Base-by-base conservation (phyloP, 352 stramenopile species). In the Saprolegnia diclina region DNA sequence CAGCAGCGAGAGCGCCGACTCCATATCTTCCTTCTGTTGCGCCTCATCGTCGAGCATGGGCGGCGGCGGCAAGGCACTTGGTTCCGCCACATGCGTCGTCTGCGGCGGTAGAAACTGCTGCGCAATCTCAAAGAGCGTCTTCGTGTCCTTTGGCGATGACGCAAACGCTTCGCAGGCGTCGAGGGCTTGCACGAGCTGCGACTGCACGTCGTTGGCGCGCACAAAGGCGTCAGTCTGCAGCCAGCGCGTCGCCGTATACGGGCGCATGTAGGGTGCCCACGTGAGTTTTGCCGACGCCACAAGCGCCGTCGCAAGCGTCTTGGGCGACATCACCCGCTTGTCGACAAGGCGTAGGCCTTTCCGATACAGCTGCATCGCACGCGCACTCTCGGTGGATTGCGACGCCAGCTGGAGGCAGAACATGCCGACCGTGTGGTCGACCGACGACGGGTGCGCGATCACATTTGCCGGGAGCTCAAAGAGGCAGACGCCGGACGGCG, bases 1-100 rank as follows among this genome's bases (percentile, higher is more conserved):
- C 46, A 69, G 54, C 18, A 69, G 18, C n/a, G 35, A 22, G 6
- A 62, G 48, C 6, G 63, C 63, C 6, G 48, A 45, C 42, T 69
- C 63, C 46, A 69, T 62, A 29, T 69, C 63, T 46, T 69, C 63
- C 29, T 69, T 69, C 42, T 69, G 42, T 46, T 69, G 63, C 21
- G 63, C 63, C 42, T 69, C 63, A 37, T 69, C 63, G 48, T 69
- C 63, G 0, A 69, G 26, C 16, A 69, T 52, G 11, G 63, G 63
- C 22, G 63, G 63, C 22, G 63, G 45, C 3, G 1, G 9, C 4
- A 21, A 5, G 21, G 5, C n/a, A 7, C 6, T 7, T 0, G 1
- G 22, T 7, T 35, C 16, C 3, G 52, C 13, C 42, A n/a, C 13
- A n/a, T n/a, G n/a, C 26, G 18, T 7, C n/a, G 63, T 14, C 3